A percentile compares a stretch with the other conserved stretches of the same genome.
These are phyloP conservation scores for Acer yangbiense DNA, from an alignment of 345 rosid species.

Conservation along the genomic window DNA sequence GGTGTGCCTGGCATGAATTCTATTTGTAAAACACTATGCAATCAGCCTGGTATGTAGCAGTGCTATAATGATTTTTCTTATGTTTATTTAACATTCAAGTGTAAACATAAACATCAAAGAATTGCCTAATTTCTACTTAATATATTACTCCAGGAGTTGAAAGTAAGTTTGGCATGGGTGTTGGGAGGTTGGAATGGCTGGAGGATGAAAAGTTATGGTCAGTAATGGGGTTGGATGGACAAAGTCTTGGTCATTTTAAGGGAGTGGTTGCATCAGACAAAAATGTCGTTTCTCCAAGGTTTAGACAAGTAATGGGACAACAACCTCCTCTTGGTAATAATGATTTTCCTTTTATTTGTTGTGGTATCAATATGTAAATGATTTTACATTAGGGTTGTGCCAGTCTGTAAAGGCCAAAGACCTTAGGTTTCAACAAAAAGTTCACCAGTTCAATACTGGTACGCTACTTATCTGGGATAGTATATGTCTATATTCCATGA, in stretches of 20 bases:
- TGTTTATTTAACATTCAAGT: not conserved
- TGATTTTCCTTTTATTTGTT: not conserved
- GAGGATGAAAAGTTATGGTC: constrained; percentile 62
- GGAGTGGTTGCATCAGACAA: constrained; percentile 80
- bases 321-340: constrained; percentile 69
- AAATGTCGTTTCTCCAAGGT: constrained; percentile 61
- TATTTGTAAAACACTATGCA: constrained; percentile 63
- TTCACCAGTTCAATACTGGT: not conserved
- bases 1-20: constrained; percentile 90
- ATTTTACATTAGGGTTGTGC: not conserved
- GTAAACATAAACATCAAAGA: not conserved
- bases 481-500: not conserved
- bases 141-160: constrained; percentile 55
- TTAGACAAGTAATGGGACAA: constrained; percentile 55
- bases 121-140: constrained; percentile 11
- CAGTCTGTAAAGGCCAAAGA: not conserved
- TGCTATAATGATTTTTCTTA: not conserved
- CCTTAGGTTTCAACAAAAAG: not conserved
- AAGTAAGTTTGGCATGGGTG: constrained; percentile 61
- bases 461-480: not conserved
- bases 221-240: constrained; percentile 60
- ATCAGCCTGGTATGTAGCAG: constrained; percentile 50
- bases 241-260: constrained; percentile 55
- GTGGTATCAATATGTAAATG: not conserved
- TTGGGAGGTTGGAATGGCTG: constrained; percentile 72